These are phyloP conservation scores for Bisporella sp. DNA, from an alignment of 2,329 filamentous ascomycete genomes.

Conservation along the genomic window DNA sequence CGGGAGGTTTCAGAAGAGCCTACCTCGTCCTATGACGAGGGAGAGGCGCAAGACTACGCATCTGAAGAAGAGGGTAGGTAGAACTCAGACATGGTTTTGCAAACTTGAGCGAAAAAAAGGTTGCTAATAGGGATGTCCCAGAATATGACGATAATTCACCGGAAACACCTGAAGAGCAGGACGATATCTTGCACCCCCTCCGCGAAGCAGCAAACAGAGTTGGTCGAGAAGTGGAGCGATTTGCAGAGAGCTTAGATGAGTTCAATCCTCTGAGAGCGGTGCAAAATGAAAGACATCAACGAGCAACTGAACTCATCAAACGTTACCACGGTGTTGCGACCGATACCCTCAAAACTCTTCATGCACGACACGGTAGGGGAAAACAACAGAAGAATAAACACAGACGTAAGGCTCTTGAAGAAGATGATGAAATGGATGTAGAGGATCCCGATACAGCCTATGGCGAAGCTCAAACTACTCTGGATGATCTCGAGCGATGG, in stretches of 20 bases:
- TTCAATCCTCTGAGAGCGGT: constrained; percentile 50
- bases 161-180: constrained; percentile 32
- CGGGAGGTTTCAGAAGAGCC: constrained; percentile 25
- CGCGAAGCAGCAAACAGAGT: constrained; percentile 61
- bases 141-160: constrained; percentile 19
- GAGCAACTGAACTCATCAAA: constrained; percentile 62
- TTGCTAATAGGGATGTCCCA: constrained; percentile 5
- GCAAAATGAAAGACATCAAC: constrained; percentile 49
- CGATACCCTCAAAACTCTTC: constrained; percentile 37
- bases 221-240: constrained; percentile 77
- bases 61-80: constrained; percentile 23
- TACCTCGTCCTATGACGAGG: constrained; percentile 26
- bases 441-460: constrained; percentile 44
- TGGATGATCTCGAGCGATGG: constrained; percentile 54
- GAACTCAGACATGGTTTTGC: constrained; percentile 4
- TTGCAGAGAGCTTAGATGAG: constrained; percentile 74
- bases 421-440: constrained; percentile 26
- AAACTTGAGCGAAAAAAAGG: not conserved
- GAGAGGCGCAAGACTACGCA: constrained; percentile 25
- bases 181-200: constrained; percentile 48
- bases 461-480: constrained; percentile 24
- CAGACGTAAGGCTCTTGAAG: constrained; percentile 21
- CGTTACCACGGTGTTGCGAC: constrained; percentile 54
- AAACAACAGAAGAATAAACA: constrained; percentile 31
- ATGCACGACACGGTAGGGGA: constrained; percentile 31